Evolutionary conservation across 768 basidiomycete genomes (phyloP).

Genomic region (Infundibulicybe gibba): DNA sequence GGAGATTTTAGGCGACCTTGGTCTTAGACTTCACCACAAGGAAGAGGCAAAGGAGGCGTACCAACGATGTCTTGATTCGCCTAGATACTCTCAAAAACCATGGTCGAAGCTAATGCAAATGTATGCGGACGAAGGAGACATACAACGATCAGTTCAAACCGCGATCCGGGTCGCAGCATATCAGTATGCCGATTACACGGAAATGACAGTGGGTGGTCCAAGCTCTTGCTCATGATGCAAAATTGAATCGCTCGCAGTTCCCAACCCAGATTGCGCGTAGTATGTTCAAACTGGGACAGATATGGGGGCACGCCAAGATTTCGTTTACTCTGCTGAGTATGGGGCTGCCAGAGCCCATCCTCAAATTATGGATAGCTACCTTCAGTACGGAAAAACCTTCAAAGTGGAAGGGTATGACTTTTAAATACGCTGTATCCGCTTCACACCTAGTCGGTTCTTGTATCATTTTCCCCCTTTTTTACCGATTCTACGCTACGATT

Average conservation of each 20-base stretch:
- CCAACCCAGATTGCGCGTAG: conserved; percentile 87
- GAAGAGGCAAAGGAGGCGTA: conserved; percentile 99
- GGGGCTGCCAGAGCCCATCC: conserved; percentile 85
- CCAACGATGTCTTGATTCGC: conserved; percentile 87
- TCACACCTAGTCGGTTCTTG: conserved; percentile 5
- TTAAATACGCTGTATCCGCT: conserved; percentile 25
- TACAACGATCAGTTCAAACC: conserved; percentile 85
- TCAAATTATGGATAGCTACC: conserved; percentile 90
- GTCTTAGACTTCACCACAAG: conserved; percentile 90
- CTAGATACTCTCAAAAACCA: conserved; percentile 86
- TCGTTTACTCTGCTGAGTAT: conserved; percentile 91
- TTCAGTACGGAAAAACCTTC: conserved; percentile 85
- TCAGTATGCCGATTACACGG: conserved; percentile 85
- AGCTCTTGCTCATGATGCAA: neutral
- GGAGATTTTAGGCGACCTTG: conserved; percentile 97
- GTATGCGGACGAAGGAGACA: conserved; percentile 96
- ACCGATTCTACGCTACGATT: no score
- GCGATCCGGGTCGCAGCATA: conserved; percentile 93
- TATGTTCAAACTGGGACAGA: conserved; percentile 90
- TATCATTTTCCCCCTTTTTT: neutral
- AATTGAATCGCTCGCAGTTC: conserved; percentile 50
- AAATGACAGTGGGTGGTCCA: conserved; percentile 70
- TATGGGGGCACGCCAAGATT: conserved; percentile 93
- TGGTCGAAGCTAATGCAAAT: conserved; percentile 93
- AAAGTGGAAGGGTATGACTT: conserved; percentile 86